Evolutionary conservation across 345 rosid species (phyloP).

Genomic region (Raphanus raphanistrum): DNA sequence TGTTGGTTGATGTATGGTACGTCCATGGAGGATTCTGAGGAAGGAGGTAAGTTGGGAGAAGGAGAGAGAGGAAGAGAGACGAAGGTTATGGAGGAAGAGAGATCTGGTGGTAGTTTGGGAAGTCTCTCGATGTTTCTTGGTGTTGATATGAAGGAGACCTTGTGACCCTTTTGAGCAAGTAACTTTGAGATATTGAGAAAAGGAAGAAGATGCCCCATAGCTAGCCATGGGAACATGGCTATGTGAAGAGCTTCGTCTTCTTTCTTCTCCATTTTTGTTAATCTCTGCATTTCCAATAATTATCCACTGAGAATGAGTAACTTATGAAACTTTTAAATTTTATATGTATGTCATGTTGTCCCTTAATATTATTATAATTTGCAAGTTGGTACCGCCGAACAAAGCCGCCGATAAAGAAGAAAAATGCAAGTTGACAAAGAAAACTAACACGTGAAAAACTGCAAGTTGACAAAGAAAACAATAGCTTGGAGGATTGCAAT

Average conservation of each 20-base stretch:
- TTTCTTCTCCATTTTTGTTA: slow-evolving; percentile 14
- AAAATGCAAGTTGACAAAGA: neutral
- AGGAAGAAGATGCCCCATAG: slow-evolving; percentile 51
- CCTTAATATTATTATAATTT: neutral
- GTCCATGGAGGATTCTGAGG: slow-evolving; percentile 48
- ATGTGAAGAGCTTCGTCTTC: slow-evolving; percentile 29
- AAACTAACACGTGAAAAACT: neutral
- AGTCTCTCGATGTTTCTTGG: slow-evolving; percentile 43
- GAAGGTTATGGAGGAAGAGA: slow-evolving; percentile 34
- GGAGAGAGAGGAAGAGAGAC: slow-evolving; percentile 35
- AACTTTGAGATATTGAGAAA: slow-evolving; percentile 44
- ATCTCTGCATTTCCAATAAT: neutral
- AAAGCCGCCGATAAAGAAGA: neutral
- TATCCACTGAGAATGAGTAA: neutral
- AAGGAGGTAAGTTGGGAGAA: slow-evolving; percentile 9
- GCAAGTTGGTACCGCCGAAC: neutral
- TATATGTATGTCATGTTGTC: neutral
- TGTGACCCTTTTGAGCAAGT: slow-evolving; percentile 47
- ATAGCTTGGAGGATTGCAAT: neutral
- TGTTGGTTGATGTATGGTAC: slow-evolving; percentile 44
- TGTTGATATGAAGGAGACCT: slow-evolving; percentile 42
- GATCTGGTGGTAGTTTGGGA: slow-evolving; percentile 34
- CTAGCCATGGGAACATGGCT: slow-evolving; percentile 53
- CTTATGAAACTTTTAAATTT: neutral
- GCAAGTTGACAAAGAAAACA: neutral